Evolutionary conservation across 2,329 filamentous ascomycete genomes (phyloP).

Genomic region (Penicillium sp.): DNA sequence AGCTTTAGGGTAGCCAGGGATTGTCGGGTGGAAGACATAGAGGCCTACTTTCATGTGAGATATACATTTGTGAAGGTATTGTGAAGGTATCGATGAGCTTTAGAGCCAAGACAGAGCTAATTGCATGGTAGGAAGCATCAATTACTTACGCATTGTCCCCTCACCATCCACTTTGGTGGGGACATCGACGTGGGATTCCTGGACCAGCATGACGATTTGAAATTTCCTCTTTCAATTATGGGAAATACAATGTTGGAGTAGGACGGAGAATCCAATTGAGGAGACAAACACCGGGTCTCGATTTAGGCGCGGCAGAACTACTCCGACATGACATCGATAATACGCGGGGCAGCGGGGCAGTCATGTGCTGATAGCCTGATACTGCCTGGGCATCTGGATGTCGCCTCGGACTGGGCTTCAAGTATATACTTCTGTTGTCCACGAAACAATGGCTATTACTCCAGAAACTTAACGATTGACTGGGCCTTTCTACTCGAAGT

Average conservation of each 20-base stretch:
- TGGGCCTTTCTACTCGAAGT: not conserved
- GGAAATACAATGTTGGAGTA: not conserved
- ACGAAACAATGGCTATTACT: not conserved
- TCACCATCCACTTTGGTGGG: constrained; percentile 38
- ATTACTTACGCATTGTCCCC: constrained; percentile 38
- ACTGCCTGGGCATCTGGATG: no score
- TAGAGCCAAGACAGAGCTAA: not conserved
- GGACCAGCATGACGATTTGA: constrained; percentile 34
- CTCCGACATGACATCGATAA: no score
- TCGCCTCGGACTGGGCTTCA: not conserved
- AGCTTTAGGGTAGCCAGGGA: constrained; percentile 82
- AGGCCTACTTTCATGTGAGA: constrained; percentile 57
- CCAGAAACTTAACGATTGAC: not conserved
- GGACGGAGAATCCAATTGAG: not conserved
- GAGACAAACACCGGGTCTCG: not conserved
- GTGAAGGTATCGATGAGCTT: not conserved
- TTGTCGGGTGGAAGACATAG: constrained; percentile 80
- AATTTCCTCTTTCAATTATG: not conserved
- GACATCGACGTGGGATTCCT: constrained; percentile 38
- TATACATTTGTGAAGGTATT: not conserved
- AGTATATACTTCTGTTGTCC: no score
- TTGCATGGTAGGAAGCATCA: not conserved
- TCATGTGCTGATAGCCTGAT: constrained; percentile 27
- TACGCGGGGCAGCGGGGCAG: constrained; percentile 22
- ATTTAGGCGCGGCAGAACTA: not conserved